A percentile compares a stretch with the other conserved stretches of the same genome.
phyloP scores from a whole-genome alignment of 1,139 yeast genomes.

The Spathaspora sp. region DNA sequence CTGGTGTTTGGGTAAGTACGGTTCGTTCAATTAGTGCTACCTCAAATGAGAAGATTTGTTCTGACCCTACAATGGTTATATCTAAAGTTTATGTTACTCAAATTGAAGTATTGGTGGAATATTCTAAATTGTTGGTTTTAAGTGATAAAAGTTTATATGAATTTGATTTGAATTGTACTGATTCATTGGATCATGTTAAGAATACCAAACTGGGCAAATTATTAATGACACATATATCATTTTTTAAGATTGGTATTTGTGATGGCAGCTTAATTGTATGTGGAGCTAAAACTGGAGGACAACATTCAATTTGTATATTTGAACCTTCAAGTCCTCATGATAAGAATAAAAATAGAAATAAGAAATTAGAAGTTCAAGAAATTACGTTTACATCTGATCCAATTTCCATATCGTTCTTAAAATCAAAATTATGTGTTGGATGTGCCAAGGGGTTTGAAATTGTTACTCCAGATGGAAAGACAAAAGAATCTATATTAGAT shows the following conservation, averaged over 20 bases:
- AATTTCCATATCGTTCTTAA: constrained; percentile 84
- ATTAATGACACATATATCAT: constrained; percentile 78
- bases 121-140: constrained; percentile 76
- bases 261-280: constrained; percentile 86
- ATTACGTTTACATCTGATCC: constrained; percentile 85
- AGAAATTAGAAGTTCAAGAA: constrained; percentile 69
- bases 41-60: constrained; percentile 51
- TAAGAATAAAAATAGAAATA: constrained; percentile 56
- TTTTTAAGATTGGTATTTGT: constrained; percentile 91
- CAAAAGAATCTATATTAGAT: constrained; percentile 74
- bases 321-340: constrained; percentile 70
- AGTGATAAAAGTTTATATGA: constrained; percentile 82
- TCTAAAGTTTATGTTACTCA: constrained; percentile 80
- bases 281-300: constrained; percentile 72
- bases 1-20: constrained; percentile 83
- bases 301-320: constrained; percentile 78
- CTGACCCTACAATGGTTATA: constrained; percentile 77
- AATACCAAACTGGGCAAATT: constrained; percentile 77
- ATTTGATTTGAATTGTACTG: constrained; percentile 70
- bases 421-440: constrained; percentile 88
- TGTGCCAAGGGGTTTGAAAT: constrained; percentile 96
- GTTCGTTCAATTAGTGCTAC: constrained; percentile 47
- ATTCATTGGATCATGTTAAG: constrained; percentile 66
- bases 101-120: constrained; percentile 89
- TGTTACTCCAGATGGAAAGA: constrained; percentile 43